Evolutionary conservation across 1,139 yeast species (phyloP), one percentile per base, ranked within the genome.

Genomic region (Magnusiomyces sp.): DNA sequence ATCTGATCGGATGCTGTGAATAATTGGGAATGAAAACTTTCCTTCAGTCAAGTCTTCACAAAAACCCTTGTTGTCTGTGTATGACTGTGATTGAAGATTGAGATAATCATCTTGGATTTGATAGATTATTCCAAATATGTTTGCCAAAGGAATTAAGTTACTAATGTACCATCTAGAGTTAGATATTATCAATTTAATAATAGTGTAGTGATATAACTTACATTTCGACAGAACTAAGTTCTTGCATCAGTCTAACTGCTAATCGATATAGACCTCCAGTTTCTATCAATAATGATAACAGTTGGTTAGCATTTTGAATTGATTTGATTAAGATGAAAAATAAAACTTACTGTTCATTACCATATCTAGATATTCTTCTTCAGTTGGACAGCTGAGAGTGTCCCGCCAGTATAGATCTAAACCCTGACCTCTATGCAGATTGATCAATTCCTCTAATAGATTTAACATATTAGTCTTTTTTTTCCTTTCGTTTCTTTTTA

Each of bases 41-140:
- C 97, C 97, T 64, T 89, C 97, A 0, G 89, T 77, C 39, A 89
- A 73, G 62, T 89, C 97, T 59, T 89, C 96, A 48, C 95, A 88
- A 50, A 76, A 79, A 0, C 96, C 96, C 65, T 89, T 88, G 71
- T 81, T 79, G 36, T 73, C 71, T 14, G 72, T 67, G 67, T 85
- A 81, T 32, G 49, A 58, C 19, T 66, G 69, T 51, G 78, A 79
- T 29, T 73, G 73, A 48, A 86, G 66, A 61, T 87, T 86, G 56
- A 84, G 66, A 58, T 81, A 81, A 62, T 88, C 96, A 62, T 89
- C 97, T 56, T 86, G 74, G 41, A 89, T 75, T 63, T 89, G 97
- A 65, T 86, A 89, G 13, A 87, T 70, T 16, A 86, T 74, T 0
- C 97, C 97, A 27, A 89, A 66, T n/a, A 81, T 60, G 59, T 86